A percentile compares a stretch with the other conserved stretches of the same genome.
These are phyloP conservation scores for Pythium utonaiense DNA, from an alignment of 352 stramenopile species.

Conservation along the genomic window DNA sequence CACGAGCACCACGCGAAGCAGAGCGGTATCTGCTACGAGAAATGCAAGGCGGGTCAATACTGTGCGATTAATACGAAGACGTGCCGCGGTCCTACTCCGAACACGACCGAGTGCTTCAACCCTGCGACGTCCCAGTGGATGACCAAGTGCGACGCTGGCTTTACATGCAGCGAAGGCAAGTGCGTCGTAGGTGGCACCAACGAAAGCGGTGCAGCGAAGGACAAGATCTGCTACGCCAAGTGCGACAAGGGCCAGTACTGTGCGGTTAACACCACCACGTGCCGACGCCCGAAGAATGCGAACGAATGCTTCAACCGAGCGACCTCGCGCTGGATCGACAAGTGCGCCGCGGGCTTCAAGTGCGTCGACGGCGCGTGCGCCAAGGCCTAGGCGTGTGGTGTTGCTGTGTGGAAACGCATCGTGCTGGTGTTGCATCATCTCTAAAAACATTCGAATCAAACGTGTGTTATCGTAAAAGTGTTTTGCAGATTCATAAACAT, in stretches of 20 bases:
- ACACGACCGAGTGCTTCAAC: constrained; percentile 19
- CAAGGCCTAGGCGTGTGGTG: neutral
- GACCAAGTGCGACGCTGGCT: constrained; percentile 16
- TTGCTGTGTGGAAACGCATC: no score
- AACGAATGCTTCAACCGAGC: constrained; percentile 13
- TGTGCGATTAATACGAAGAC: constrained; percentile 28
- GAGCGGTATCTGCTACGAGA: constrained; percentile 12
- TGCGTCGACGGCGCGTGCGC: constrained; percentile 4
- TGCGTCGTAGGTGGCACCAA: no score
- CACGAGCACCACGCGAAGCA: constrained; percentile 7
- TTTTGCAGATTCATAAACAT: neutral
- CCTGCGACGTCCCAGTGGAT: constrained; percentile 15
- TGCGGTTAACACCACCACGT: constrained; percentile 23
- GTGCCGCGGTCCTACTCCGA: constrained; percentile 23
- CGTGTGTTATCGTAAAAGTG: neutral
- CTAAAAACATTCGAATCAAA: neutral
- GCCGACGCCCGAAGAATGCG: constrained; percentile 10
- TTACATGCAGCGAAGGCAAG: constrained; percentile 11
- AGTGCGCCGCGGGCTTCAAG: constrained; percentile 8
- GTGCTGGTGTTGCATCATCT: no score
- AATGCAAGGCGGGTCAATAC: constrained; percentile 29
- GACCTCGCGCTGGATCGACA: constrained; percentile 8
- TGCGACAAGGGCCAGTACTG: constrained; percentile 39
- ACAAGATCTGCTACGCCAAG: constrained; percentile 38
- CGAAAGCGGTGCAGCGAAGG: no score